phyloP scores from a whole-genome alignment of 2,329 filamentous ascomycete genomes.

The Fusarium subglutinans region DNA sequence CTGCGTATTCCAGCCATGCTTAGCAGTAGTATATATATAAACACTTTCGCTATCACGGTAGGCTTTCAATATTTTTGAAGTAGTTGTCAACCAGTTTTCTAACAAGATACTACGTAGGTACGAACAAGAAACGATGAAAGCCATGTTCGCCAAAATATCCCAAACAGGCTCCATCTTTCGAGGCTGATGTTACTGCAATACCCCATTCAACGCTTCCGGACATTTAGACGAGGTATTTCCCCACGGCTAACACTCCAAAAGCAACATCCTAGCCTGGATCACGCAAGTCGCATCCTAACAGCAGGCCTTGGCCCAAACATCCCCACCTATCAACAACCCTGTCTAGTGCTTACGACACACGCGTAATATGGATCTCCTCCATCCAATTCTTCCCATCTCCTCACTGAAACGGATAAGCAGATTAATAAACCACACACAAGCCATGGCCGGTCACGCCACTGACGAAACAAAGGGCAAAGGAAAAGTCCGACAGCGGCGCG shows the following conservation, averaged over 20 bases:
- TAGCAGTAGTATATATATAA: no score
- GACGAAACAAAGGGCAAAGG: not conserved
- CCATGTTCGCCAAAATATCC: not conserved
- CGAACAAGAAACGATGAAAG: no score
- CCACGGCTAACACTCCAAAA: fast-evolving
- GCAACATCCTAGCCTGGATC: not conserved
- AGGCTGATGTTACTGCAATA: not conserved
- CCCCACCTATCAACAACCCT: not conserved
- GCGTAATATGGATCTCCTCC: not conserved
- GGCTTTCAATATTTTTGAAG: no score
- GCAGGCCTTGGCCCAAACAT: not conserved
- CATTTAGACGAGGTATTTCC: not conserved
- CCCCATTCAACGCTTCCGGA: not conserved
- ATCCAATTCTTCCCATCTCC: not conserved
- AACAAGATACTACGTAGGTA: no score
- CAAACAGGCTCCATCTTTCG: not conserved
- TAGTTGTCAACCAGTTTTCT: no score
- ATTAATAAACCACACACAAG: not conserved
- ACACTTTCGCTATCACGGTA: no score
- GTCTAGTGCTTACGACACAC: constrained; percentile 5
- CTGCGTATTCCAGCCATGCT: no score
- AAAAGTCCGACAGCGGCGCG: constrained; percentile 2
- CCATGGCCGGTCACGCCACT: not conserved
- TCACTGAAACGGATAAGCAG: not conserved
- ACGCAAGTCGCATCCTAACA: not conserved